Percentiles rank a stretch among this genome's conserved stretches.
phyloP scores from a whole-genome alignment of 169 alveolate genomes.

The Plasmodium relictum region DNA sequence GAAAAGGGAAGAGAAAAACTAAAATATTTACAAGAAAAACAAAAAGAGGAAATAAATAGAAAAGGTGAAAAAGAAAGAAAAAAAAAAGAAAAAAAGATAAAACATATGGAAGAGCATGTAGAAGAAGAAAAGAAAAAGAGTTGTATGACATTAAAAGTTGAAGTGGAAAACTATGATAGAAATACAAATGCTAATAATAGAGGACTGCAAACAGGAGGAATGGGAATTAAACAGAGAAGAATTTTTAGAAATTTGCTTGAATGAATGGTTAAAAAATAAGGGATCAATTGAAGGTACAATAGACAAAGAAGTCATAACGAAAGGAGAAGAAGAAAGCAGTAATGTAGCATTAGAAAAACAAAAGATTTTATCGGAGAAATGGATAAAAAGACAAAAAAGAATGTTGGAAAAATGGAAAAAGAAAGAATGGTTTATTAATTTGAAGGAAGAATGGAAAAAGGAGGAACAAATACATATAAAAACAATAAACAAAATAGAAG shows the following conservation, averaged over 20 bases:
- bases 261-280: background rate
- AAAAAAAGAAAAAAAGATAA: background rate
- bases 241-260: background rate
- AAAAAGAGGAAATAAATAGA: background rate
- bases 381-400: background rate
- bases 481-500: background rate
- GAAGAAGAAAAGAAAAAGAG: background rate
- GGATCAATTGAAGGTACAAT: background rate
- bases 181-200: background rate
- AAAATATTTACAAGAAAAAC: background rate
- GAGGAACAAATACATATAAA: background rate
- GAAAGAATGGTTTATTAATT: background rate
- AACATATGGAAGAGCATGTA: background rate
- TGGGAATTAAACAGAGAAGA: background rate
- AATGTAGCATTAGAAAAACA: background rate
- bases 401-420: conserved; percentile 6
- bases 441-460: background rate
- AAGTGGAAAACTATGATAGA: background rate
- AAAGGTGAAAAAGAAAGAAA: background rate
- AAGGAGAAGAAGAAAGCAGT: background rate
- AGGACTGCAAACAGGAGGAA: background rate
- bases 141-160: background rate
- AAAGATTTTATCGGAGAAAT: background rate
- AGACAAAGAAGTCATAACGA: background rate
- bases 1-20: background rate